phyloP scores from a whole-genome alignment of 2,329 filamentous ascomycete species.

The Paecilomyces formosus region DNA sequence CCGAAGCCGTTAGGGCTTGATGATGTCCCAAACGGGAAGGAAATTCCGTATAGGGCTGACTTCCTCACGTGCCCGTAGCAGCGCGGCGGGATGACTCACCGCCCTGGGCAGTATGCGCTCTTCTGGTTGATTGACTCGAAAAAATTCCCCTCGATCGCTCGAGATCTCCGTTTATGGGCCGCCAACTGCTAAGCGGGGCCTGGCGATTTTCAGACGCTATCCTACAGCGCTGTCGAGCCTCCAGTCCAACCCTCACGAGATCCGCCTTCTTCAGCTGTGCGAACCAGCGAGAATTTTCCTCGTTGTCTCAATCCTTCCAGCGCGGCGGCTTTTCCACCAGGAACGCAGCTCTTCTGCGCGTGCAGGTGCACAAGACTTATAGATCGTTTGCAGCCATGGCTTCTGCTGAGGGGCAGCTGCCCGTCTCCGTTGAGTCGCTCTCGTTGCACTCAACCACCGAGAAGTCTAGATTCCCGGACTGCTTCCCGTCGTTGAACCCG shows the following conservation, averaged over 20 bases:
- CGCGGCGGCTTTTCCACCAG: slow-evolving; percentile 2
- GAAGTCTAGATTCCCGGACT: slow-evolving; percentile 32
- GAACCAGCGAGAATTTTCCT: neutral
- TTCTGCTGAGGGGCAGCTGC: slow-evolving; percentile 20
- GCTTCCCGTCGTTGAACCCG: slow-evolving; percentile 38
- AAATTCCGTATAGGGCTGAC: neutral
- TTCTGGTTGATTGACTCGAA: slow-evolving; percentile 17
- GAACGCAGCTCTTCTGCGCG: slow-evolving; percentile 7
- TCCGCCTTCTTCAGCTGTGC: neutral
- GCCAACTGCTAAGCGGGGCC: slow-evolving; percentile 31
- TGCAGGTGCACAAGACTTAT: neutral
- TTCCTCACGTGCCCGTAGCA: neutral
- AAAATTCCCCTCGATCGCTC: slow-evolving; percentile 14
- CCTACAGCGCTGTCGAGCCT: slow-evolving; percentile 9
- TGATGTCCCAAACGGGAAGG: neutral
- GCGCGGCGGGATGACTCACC: slow-evolving; percentile 12
- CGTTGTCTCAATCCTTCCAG: slow-evolving; percentile 6
- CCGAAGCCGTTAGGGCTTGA: neutral
- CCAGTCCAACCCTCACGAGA: slow-evolving; percentile 9
- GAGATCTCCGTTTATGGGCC: slow-evolving; percentile 28
- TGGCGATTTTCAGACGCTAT: slow-evolving; percentile 27
- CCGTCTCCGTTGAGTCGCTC: slow-evolving; percentile 29
- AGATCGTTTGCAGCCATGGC: slow-evolving; percentile 22
- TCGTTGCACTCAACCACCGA: slow-evolving; percentile 32
- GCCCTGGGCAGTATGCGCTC: slow-evolving; percentile 12